Conservation (phyloP, 2,329 filamentous ascomycete species). For the Trichophaea hybrida region DNA sequence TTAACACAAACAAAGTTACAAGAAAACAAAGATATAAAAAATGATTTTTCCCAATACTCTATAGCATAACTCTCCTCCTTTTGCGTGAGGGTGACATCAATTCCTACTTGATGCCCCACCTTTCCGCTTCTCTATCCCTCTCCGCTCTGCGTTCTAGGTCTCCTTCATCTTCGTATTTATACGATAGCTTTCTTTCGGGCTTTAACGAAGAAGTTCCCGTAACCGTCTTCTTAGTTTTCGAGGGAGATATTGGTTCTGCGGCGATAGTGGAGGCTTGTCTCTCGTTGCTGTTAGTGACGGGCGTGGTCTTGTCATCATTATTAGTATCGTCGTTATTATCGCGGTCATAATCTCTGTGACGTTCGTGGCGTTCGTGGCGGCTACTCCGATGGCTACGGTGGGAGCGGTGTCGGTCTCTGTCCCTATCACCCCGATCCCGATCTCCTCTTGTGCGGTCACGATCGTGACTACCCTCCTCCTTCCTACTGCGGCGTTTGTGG, state of each 20-base stretch:
- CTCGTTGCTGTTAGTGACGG: background rate
- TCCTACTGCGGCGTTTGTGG: background rate
- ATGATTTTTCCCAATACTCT: too few relatives aligned
- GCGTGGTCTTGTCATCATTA: constrained; percentile 14
- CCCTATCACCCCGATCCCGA: background rate
- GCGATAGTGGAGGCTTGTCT: constrained; percentile 17
- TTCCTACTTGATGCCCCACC: constrained; percentile 24
- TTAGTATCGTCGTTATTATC: constrained; percentile 19
- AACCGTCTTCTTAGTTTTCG: background rate
- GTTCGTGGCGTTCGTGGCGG: background rate
- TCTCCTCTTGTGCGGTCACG: constrained; percentile 14
- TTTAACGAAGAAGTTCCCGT: background rate
- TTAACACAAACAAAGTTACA: too few relatives aligned
- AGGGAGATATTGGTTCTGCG: background rate
- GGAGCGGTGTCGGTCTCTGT: background rate
- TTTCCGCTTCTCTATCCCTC: constrained; percentile 26
- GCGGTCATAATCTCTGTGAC: constrained; percentile 18
- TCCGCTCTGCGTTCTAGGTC: constrained; percentile 27
- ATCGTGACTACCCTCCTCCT: background rate
- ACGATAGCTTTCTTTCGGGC: constrained; percentile 22
- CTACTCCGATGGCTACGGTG: background rate
- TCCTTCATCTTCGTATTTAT: constrained; percentile 27
- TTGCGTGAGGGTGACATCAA: too few relatives aligned
- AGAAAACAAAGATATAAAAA: too few relatives aligned
- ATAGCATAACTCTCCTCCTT: too few relatives aligned